Evolutionary conservation across 2,329 filamentous ascomycete genomes (phyloP), one percentile per base, ranked within the genome.

Genomic region (Alternaria gaisen): DNA sequence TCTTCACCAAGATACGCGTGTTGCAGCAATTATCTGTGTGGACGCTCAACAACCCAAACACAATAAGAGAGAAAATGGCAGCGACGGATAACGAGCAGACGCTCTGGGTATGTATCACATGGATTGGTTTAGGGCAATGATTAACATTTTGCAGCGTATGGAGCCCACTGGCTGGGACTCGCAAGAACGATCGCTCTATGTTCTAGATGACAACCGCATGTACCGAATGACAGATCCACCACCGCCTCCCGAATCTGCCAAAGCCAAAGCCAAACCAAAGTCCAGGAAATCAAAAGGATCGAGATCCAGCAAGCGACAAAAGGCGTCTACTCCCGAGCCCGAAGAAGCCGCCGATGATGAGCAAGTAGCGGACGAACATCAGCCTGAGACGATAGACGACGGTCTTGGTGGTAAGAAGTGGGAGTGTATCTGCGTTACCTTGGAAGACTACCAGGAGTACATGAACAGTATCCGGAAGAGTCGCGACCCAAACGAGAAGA

Each of bases 171-270:
- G 95, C 10, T 98, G 93, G 88, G 95, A 99, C 77, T 85, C 88
- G 22, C 85, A 97, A 47, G 94, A 97, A 66, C 90, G 93, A 38
- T 89, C 89, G 36, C 97, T 98, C 75, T 97, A 91, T 73, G 90
- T 98, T 3, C 86, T 99, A 4, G 94, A 98, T 71, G 95, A 99
- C 76, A 96, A 97, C 71, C 88, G 95, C 64, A 83, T 99, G 42
- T 99, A 99, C 77, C 91, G 94, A 57, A 85, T 91, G 63, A 93
- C 91, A n/a, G 92, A 97, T 61, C 86, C 90, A 26, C 87, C 88
- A 1, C 83, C 87, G 2, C 85, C 88, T 7, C 79, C 86, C 14
- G 80, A 83, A n/a, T 77, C 84, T 3, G 78, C 85, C 26, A 90
- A 90, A 73, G 61, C 78, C 5, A 83, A 82, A 63, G 22, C 79